Conservation (phyloP, 805 yeast species). For the Teunomyces barrocoloradensis region DNA sequence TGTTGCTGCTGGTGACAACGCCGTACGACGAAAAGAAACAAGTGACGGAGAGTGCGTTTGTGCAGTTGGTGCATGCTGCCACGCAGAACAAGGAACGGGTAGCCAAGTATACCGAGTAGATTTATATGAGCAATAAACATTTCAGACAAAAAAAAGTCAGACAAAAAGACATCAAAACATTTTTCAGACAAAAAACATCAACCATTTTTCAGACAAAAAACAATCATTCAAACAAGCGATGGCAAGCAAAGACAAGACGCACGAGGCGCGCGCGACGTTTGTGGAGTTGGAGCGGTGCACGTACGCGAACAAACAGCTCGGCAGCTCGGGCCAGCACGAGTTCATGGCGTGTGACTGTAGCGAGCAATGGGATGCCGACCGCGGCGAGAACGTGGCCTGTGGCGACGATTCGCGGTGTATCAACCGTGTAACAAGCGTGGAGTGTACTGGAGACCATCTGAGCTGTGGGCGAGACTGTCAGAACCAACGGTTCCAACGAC, state of each 20-base stretch:
- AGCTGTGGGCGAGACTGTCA: slow-evolving; percentile 75
- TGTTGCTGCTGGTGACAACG: slow-evolving; percentile 11
- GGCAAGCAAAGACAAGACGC: slow-evolving; percentile 47
- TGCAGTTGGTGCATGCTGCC: slow-evolving; percentile 70
- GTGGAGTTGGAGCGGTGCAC: slow-evolving; percentile 54
- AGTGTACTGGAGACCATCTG: slow-evolving; percentile 72
- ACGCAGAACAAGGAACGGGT: slow-evolving; percentile 54
- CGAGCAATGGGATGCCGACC: slow-evolving; percentile 44
- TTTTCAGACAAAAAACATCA: no score
- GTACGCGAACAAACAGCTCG: slow-evolving; percentile 61
- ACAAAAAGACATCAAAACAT: no score
- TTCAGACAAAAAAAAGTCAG: background rate
- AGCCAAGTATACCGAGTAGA: slow-evolving; percentile 9
- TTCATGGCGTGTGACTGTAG: slow-evolving; percentile 89
- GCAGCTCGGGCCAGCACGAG: slow-evolving; percentile 73
- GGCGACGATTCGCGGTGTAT: slow-evolving; percentile 86
- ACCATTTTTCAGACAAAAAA: background rate
- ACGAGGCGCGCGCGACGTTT: slow-evolving; percentile 66
- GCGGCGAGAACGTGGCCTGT: slow-evolving; percentile 61
- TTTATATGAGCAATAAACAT: background rate
- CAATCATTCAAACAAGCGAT: slow-evolving; percentile 22
- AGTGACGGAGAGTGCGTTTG: slow-evolving; percentile 55
- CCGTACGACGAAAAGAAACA: slow-evolving; percentile 26
- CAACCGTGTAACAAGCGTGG: slow-evolving; percentile 87
- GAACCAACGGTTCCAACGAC: slow-evolving; percentile 84